These are phyloP conservation scores for Colletotrichum scovillei DNA, from an alignment of 2,329 filamentous ascomycete genomes.

Conservation along the genomic window DNA sequence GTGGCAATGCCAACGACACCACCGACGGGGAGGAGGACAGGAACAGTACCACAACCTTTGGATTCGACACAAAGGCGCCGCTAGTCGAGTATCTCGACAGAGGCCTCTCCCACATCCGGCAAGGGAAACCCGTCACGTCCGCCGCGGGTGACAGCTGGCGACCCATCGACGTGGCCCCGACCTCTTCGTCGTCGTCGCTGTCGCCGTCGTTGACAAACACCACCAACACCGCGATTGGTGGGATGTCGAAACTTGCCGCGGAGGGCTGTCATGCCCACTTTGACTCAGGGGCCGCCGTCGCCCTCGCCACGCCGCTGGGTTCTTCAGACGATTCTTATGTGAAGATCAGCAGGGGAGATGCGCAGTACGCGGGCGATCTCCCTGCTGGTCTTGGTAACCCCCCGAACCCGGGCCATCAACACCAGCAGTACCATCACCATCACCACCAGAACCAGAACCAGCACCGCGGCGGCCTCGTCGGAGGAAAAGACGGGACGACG, in stretches of 20 bases:
- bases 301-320: neutral
- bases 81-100: conserved; percentile 61
- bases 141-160: neutral
- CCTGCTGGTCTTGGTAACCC: neutral
- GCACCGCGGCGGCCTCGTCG: conserved; percentile 1
- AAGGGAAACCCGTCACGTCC: conserved; percentile 32
- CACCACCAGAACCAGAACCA: neutral
- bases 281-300: conserved; percentile 34
- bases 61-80: conserved; percentile 56
- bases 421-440: neutral
- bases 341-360: conserved; percentile 38
- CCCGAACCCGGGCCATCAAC: conserved; percentile 1
- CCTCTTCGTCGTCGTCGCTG: neutral
- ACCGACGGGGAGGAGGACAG: too few species aligned
- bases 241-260: conserved; percentile 45
- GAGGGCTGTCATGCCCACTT: conserved; percentile 40
- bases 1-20: neutral
- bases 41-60: conserved; percentile 10
- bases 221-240: conserved; percentile 37
- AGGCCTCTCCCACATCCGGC: conserved; percentile 57
- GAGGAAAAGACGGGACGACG: conserved; percentile 27
- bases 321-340: conserved; percentile 35
- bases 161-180: neutral
- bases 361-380: conserved; percentile 27
- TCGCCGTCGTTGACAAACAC: conserved; percentile 4